Percentiles rank a stretch among this genome's conserved stretches.
phyloP scores from a whole-genome alignment of 306 rosid genomes.

The Parietaria judaica region DNA sequence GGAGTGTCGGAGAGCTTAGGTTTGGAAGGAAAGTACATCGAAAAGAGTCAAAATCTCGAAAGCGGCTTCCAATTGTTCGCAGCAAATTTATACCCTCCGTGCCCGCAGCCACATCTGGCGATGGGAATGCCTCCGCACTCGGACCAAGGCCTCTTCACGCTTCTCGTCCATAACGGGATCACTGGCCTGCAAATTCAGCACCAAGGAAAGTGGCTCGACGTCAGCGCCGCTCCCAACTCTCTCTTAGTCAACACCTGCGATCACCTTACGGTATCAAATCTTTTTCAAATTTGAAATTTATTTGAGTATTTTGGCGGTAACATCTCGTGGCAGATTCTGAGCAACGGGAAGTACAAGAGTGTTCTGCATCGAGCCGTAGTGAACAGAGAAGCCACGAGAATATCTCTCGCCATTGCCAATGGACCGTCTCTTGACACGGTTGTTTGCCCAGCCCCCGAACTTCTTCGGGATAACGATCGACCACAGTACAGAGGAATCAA shows the following conservation, averaged over 20 bases:
- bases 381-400: constrained; percentile 16
- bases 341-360: constrained; percentile 28
- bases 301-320: no score
- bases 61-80: constrained; percentile 30
- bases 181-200: constrained; percentile 56
- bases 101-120: constrained; percentile 63
- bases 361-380: constrained; percentile 20
- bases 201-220: constrained; percentile 53
- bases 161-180: constrained; percentile 46
- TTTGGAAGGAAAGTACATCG: constrained; percentile 22
- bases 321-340: constrained; percentile 15
- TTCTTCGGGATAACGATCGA: constrained; percentile 4
- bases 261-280: constrained; percentile 46
- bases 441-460: constrained; percentile 21
- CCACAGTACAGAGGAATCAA: constrained; percentile 20
- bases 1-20: constrained; percentile 53
- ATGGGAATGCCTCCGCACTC: constrained; percentile 71
- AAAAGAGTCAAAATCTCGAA: constrained; percentile 27
- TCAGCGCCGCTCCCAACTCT: constrained; percentile 37
- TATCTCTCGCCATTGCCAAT: constrained; percentile 9
- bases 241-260: constrained; percentile 42
- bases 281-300: no score
- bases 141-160: constrained; percentile 52
- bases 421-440: constrained; percentile 23
- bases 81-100: constrained; percentile 56